Evolutionary conservation across 257 asterid genomes (phyloP).

Genomic region (Fraxinus cuspidata): DNA sequence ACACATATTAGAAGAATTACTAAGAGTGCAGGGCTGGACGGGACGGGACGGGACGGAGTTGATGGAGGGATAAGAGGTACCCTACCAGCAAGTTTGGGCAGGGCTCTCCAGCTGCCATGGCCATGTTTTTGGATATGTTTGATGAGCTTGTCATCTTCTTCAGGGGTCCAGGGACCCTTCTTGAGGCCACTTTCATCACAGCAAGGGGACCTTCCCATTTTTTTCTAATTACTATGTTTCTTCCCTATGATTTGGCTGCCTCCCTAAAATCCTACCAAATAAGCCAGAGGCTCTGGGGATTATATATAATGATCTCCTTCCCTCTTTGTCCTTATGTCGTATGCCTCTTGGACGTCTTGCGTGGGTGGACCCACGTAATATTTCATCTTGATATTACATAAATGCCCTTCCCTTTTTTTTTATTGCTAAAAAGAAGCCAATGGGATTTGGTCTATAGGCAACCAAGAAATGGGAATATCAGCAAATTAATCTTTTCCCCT

Average conservation of each 20-base stretch:
- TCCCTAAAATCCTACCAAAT: conserved; percentile 67
- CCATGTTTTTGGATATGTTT: conserved; percentile 65
- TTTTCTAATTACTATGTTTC: conserved; percentile 17
- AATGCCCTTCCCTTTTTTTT: background rate
- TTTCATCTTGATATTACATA: conserved; percentile 11
- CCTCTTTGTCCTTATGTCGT: conserved; percentile 42
- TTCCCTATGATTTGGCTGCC: conserved; percentile 40
- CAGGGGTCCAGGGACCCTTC: conserved; percentile 98
- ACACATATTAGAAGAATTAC: background rate
- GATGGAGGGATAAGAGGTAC: background rate
- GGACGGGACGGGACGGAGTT: background rate
- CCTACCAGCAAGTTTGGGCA: conserved; percentile 76
- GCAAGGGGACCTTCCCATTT: conserved; percentile 80
- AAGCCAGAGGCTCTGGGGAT: conserved; percentile 24
- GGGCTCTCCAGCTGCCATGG: conserved; percentile 97
- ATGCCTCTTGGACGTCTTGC: conserved; percentile 34
- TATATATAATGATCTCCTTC: conserved; percentile 34
- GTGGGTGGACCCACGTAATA: conserved; percentile 18
- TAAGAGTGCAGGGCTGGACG: background rate
- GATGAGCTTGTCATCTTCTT: conserved; percentile 78
- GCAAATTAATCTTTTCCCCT: too few relatives aligned
- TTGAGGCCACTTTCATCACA: conserved; percentile 70
- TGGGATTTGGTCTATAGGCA: too few relatives aligned
- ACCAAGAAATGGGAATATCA: background rate
- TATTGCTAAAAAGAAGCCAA: background rate